phyloP scores from a whole-genome alignment of 148 eudicot species.

The Hydrangea macrophylla region DNA sequence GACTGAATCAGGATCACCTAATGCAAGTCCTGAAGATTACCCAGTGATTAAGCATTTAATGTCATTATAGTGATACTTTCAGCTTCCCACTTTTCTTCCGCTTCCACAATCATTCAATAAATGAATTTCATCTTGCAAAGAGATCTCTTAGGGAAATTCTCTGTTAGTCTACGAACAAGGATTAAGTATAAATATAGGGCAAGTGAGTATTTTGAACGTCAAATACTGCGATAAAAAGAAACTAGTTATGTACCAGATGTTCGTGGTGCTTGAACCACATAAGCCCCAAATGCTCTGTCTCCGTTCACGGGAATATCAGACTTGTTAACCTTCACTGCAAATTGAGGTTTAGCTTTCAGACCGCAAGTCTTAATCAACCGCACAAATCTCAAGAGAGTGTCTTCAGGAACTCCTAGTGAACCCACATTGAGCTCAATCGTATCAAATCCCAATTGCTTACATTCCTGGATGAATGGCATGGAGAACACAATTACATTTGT shows the following conservation, averaged over 20 bases:
- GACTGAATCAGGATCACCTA: too few species aligned
- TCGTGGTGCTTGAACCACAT: slow-evolving; percentile 56
- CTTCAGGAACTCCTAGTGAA: slow-evolving; percentile 82
- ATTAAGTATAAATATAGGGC: not conserved
- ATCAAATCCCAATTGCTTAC: slow-evolving; percentile 87
- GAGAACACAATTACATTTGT: not conserved
- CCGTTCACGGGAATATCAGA: slow-evolving; percentile 59
- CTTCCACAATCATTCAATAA: too few species aligned
- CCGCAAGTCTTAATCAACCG: slow-evolving; percentile 77
- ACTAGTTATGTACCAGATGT: slow-evolving; percentile 48
- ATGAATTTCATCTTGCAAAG: not conserved
- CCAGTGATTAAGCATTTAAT: not conserved
- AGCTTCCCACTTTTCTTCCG: not conserved
- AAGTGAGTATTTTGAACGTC: not conserved
- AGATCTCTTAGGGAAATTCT: not conserved
- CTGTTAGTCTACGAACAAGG: not conserved
- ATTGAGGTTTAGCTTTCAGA: slow-evolving; percentile 78
- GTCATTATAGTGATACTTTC: not conserved
- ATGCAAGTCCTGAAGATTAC: not conserved
- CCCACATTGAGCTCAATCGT: slow-evolving; percentile 77
- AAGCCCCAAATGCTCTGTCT: slow-evolving; percentile 80
- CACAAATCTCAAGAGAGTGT: slow-evolving; percentile 72
- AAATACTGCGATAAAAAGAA: not conserved
- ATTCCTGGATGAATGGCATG: slow-evolving; percentile 49
- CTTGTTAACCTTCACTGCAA: slow-evolving; percentile 76